Conservation (phyloP, 2,329 filamentous ascomycete species). For the Zasmidium angulare region DNA sequence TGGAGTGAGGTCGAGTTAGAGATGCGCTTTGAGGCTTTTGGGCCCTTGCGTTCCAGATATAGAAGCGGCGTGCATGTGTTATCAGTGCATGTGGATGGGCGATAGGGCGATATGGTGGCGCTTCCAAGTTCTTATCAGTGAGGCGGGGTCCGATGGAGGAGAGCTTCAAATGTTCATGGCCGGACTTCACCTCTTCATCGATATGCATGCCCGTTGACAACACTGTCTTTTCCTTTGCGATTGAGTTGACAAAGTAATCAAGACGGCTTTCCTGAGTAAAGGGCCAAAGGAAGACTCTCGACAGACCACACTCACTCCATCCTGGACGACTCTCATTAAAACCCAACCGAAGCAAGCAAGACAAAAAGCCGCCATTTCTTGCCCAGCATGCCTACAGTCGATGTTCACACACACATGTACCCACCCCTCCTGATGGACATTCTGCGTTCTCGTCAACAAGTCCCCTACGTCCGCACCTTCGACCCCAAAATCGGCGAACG, state of each 20-base stretch:
- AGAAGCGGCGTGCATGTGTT: neutral
- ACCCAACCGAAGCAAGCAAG: neutral
- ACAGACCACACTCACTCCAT: neutral
- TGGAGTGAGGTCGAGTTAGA: constrained; percentile 17
- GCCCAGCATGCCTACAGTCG: constrained; percentile 46
- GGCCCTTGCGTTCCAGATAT: constrained; percentile 5
- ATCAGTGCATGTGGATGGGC: neutral
- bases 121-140: neutral
- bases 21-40: neutral
- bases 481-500: constrained; percentile 56
- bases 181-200: neutral
- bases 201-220: neutral
- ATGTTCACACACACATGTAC: constrained; percentile 65
- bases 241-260: too few relatives aligned
- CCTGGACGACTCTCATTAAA: neutral
- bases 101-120: constrained; percentile 11
- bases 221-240: neutral
- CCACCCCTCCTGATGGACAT: constrained; percentile 54
- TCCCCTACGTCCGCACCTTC: constrained; percentile 72
- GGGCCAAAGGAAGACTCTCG: too few relatives aligned
- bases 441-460: constrained; percentile 56
- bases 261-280: too few relatives aligned
- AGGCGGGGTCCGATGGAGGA: neutral
- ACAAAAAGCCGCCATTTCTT: neutral
- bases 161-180: neutral